Conservation (phyloP, 148 eudicot genomes). For the Arctostaphylos glauca region DNA sequence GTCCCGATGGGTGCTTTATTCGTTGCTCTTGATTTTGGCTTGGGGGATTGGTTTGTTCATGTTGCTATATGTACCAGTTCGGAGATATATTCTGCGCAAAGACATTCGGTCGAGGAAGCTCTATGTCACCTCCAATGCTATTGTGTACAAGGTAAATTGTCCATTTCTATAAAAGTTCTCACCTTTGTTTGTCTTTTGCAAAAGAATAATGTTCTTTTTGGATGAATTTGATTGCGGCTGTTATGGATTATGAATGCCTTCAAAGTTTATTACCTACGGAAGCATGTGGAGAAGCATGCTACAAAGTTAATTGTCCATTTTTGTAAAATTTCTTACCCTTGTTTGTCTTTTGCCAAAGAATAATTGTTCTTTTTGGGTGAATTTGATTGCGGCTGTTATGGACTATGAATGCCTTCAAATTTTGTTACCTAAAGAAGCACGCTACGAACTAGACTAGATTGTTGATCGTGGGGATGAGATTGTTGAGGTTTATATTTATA, state of each 20-base stretch:
- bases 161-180: not conserved
- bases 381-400: not conserved
- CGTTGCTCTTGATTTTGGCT: constrained; percentile 65
- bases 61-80: constrained; percentile 70
- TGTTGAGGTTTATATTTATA: not conserved
- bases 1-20: constrained; percentile 60
- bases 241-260: not conserved
- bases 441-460: not conserved
- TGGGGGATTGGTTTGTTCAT: constrained; percentile 86
- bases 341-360: not conserved
- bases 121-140: constrained; percentile 61
- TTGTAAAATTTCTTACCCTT: not conserved
- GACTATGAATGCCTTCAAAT: not conserved
- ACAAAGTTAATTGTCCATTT: constrained; percentile 43
- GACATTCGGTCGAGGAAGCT: constrained; percentile 67
- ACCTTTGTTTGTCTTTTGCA: not conserved
- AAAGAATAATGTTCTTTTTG: not conserved
- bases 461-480: not conserved
- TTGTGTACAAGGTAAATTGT: constrained; percentile 64
- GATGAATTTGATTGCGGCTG: not conserved
- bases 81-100: constrained; percentile 57
- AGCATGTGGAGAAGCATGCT: not conserved
- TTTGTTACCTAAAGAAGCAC: not conserved
- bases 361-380: not conserved
- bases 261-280: not conserved